Evolutionary conservation across 2,329 filamentous ascomycete species (phyloP).

Genomic region (Fusarium papillatum): DNA sequence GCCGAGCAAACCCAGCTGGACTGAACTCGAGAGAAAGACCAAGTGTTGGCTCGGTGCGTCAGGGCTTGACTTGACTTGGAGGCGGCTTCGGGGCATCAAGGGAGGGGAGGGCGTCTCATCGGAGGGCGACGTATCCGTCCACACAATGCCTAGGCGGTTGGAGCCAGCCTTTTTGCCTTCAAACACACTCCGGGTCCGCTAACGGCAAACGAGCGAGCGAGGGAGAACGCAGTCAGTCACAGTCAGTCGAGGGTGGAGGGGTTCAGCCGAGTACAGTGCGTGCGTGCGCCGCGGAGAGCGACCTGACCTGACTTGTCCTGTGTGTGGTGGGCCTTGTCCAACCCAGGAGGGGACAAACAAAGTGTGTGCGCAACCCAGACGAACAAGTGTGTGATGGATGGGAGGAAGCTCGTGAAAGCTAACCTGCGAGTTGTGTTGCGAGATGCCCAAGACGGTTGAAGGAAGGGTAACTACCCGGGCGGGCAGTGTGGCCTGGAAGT

Average conservation of each 20-base stretch:
- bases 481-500: conserved; percentile 24
- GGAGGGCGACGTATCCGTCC: conserved; percentile 4
- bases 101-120: neutral
- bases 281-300: conserved; percentile 4
- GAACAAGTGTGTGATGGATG: conserved; percentile 13
- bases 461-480: conserved; percentile 16
- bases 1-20: conserved; percentile 29
- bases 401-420: conserved; percentile 32
- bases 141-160: neutral
- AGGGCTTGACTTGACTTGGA: neutral
- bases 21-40: neutral
- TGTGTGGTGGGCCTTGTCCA: conserved; percentile 19
- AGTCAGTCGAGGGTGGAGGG: conserved; percentile 13
- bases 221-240: conserved; percentile 4
- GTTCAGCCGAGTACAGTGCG: conserved; percentile 25
- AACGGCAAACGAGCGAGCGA: conserved; percentile 12
- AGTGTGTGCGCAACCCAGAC: neutral
- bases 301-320: neutral
- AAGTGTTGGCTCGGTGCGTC: conserved; percentile 7
- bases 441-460: conserved; percentile 19
- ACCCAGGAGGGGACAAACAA: conserved; percentile 19
- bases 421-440: neutral
- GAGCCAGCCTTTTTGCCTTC: conserved; percentile 2
- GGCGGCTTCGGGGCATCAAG: neutral
- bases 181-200: conserved; percentile 19